Conservation (phyloP, 768 basidiomycete species). For the Rhizopogon rudus region DNA sequence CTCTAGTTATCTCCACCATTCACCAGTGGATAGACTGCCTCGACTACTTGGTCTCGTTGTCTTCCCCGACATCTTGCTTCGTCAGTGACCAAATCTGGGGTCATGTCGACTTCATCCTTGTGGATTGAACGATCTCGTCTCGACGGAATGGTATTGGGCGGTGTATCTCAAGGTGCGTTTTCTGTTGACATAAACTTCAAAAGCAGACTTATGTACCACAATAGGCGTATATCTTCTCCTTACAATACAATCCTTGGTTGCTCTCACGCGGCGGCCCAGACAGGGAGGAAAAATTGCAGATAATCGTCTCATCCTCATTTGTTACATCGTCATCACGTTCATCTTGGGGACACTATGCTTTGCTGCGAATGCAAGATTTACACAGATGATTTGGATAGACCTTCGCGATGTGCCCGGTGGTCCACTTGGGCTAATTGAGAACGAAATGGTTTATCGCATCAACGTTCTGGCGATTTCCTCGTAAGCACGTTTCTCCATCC, state of each 20-base stretch:
- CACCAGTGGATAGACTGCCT: not conserved
- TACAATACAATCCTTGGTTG: not conserved
- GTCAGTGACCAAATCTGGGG: not conserved
- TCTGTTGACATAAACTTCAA: not conserved
- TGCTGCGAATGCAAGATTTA: conserved; percentile 12
- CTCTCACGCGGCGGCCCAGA: not conserved
- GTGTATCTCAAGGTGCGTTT: conserved; percentile 4
- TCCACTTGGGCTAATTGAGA: not conserved
- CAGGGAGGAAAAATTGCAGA: too few species aligned
- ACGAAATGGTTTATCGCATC: not conserved
- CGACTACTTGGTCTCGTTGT: not conserved
- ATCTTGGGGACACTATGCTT: conserved; percentile 10
- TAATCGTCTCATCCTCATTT: not conserved
- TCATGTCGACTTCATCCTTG: not conserved
- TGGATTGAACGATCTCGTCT: conserved; percentile 6
- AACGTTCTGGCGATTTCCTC: not conserved
- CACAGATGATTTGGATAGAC: conserved; percentile 18
- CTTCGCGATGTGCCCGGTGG: conserved; percentile 5
- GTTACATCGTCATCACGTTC: conserved; percentile 3
- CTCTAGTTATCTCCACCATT: not conserved
- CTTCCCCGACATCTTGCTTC: not conserved
- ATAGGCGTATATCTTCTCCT: conserved; percentile 5
- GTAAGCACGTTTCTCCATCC: not conserved
- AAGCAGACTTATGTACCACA: not conserved
- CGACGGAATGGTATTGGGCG: conserved; percentile 1